Conservation (phyloP, 163 green algal species). For the Chlorella variabilis region DNA sequence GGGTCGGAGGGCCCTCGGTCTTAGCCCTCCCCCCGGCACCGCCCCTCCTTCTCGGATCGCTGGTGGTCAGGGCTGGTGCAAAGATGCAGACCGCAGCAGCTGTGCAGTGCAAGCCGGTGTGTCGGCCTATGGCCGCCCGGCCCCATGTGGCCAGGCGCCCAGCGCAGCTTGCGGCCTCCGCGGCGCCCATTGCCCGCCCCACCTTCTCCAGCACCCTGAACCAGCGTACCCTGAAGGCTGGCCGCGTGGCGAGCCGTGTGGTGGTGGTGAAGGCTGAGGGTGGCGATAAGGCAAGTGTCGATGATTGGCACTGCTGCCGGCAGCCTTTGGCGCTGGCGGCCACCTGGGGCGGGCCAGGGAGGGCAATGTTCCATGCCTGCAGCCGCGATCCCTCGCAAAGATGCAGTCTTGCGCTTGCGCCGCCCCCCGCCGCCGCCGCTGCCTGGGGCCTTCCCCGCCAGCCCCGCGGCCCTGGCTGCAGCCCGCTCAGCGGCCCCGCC, state of each 20-base stretch:
- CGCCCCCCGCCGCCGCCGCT: background rate
- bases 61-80: background rate
- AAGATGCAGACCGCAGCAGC: constrained; percentile 5
- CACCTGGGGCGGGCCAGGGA: too few relatives aligned
- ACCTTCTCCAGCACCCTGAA: background rate
- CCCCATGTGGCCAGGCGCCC: background rate
- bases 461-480: too few relatives aligned
- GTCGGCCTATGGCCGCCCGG: background rate
- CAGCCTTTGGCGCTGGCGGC: background rate
- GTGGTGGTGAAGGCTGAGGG: constrained; percentile 41
- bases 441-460: too few relatives aligned
- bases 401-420: background rate
- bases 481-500: background rate
- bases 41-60: background rate
- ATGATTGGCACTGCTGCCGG: background rate
- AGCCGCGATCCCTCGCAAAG: background rate
- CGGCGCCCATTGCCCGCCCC: constrained; percentile 9
- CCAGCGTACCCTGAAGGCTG: constrained; percentile 12
- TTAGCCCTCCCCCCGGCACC: too few relatives aligned
- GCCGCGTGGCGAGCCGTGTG: constrained; percentile 12
- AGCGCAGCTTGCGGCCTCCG: too few relatives aligned
- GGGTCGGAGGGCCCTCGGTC: too few relatives aligned
- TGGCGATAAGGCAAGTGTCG: constrained; percentile 43
- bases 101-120: background rate
- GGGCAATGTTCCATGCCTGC: background rate